These are phyloP conservation scores for Scheffersomyces coipomensis DNA, from an alignment of 805 yeast genomes.

Conservation along the genomic window DNA sequence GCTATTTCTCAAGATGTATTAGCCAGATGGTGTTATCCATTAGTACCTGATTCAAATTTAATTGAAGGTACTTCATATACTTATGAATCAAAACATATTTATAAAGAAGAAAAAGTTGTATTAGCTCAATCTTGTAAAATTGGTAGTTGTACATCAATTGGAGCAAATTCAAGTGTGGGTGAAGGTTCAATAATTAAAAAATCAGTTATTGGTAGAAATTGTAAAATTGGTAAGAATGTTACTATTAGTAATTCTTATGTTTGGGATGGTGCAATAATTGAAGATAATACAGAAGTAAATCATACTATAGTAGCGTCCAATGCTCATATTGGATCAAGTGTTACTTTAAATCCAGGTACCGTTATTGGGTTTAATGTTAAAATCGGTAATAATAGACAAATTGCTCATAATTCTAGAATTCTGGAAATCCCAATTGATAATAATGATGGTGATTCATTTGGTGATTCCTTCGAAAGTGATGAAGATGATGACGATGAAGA, in stretches of 20 bases:
- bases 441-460: conserved; percentile 22
- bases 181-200: conserved; percentile 64
- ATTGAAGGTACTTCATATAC: conserved; percentile 69
- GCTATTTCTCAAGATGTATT: conserved; percentile 87
- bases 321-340: conserved; percentile 53
- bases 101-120: conserved; percentile 85
- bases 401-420: conserved; percentile 53
- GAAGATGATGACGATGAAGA: conserved; percentile 19
- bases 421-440: conserved; percentile 45
- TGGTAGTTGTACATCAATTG: conserved; percentile 79
- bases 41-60: conserved; percentile 83
- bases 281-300: conserved; percentile 56
- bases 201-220: conserved; percentile 82
- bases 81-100: conserved; percentile 81
- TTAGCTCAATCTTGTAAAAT: conserved; percentile 91
- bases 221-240: conserved; percentile 80
- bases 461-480: conserved; percentile 27
- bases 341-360: conserved; percentile 61
- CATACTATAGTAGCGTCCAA: conserved; percentile 71
- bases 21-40: conserved; percentile 90
- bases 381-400: conserved; percentile 51
- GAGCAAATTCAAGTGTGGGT: conserved; percentile 73
- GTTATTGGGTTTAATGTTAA: conserved; percentile 76
- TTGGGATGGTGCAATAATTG: conserved; percentile 81
- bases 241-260: conserved; percentile 71